Conservation (phyloP, 2,329 filamentous ascomycete genomes). For the Botrytis aclada region DNA sequence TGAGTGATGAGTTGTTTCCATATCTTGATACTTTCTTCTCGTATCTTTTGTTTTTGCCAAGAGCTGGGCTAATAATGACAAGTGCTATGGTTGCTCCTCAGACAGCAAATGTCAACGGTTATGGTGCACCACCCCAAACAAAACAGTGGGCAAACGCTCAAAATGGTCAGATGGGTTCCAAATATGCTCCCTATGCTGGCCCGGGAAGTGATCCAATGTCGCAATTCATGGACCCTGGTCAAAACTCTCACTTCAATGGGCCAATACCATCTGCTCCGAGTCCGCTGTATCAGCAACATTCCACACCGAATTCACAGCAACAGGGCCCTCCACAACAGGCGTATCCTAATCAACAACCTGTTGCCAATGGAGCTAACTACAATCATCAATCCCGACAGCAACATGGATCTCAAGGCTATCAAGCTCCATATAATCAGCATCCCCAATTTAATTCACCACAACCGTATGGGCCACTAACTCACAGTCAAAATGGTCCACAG, state of each 20-base stretch:
- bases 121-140: slow-evolving; percentile 8
- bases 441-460: slow-evolving; percentile 25
- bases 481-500: slow-evolving; percentile 22
- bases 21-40: not conserved
- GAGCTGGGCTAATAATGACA: slow-evolving; percentile 14
- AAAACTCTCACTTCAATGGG: slow-evolving; percentile 10
- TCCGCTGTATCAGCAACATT: slow-evolving; percentile 31
- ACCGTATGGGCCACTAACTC: slow-evolving; percentile 23
- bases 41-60: not conserved
- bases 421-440: slow-evolving; percentile 26
- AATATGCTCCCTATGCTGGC: slow-evolving; percentile 16
- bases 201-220: not conserved
- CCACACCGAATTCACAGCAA: slow-evolving; percentile 22
- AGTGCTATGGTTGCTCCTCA: slow-evolving; percentile 18
- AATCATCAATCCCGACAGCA: slow-evolving; percentile 24
- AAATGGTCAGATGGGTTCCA: slow-evolving; percentile 19
- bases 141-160: slow-evolving; percentile 22
- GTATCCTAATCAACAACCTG: slow-evolving; percentile 25
- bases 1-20: slow-evolving; percentile 41
- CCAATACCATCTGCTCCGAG: slow-evolving; percentile 13
- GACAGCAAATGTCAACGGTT: slow-evolving; percentile 5
- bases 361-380: slow-evolving; percentile 18
- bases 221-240: slow-evolving; percentile 9
- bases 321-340: slow-evolving; percentile 23
- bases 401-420: slow-evolving; percentile 24